A percentile compares a stretch with the other conserved stretches of the same genome.
These are phyloP conservation scores for Cornus controversa DNA, from an alignment of 148 eudicot genomes.

Conservation along the genomic window DNA sequence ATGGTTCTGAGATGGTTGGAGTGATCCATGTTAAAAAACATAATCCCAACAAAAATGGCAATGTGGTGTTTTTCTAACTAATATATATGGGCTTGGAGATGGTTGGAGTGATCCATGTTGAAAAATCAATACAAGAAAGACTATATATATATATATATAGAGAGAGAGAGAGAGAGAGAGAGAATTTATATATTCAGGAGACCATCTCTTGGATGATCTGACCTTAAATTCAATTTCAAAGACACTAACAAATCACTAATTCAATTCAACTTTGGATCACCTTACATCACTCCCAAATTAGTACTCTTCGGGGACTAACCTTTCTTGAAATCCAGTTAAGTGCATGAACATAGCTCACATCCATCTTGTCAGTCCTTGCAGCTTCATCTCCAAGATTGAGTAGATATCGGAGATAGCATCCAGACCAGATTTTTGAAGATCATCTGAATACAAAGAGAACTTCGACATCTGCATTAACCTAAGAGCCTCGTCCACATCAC, in stretches of 20 bases:
- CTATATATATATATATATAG: too few relatives aligned
- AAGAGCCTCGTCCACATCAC: slow-evolving; percentile 97
- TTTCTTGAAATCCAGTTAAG: slow-evolving; percentile 98
- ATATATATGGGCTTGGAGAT: too few relatives aligned
- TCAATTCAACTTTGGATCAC: neutral
- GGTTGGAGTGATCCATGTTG: too few relatives aligned
- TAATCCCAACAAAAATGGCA: too few relatives aligned
- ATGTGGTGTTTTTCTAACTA: too few relatives aligned
- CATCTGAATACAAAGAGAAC: slow-evolving; percentile 96
- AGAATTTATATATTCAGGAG: too few relatives aligned
- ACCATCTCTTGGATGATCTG: neutral
- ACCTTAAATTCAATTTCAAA: slow-evolving; percentile 3
- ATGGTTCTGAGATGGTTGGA: too few relatives aligned
- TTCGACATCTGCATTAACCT: slow-evolving; percentile 97
- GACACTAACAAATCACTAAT: neutral
- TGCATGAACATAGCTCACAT: slow-evolving; percentile 88
- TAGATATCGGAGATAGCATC: slow-evolving; percentile 97
- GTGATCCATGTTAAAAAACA: too few relatives aligned
- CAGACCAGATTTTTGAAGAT: slow-evolving; percentile 88
- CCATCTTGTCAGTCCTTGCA: slow-evolving; percentile 74
- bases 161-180: too few relatives aligned
- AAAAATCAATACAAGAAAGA: too few relatives aligned
- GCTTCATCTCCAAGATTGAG: slow-evolving; percentile 96
- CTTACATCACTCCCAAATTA: neutral
- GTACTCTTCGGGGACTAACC: slow-evolving; percentile 40